phyloP scores from a whole-genome alignment of 75 land plant genomes.

The Larix kaempferi region DNA sequence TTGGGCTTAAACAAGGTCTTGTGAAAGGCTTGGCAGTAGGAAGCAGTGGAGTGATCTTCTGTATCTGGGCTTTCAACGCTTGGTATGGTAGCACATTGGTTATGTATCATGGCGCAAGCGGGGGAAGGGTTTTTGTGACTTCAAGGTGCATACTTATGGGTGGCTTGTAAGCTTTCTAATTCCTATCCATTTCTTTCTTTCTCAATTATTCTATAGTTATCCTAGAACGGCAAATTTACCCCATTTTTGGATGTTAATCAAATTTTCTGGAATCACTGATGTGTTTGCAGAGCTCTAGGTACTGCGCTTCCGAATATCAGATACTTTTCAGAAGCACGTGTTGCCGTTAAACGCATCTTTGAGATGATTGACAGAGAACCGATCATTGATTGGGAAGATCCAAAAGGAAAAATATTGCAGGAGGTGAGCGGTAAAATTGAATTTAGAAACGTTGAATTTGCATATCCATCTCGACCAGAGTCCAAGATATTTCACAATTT shows the following conservation, averaged over 20 bases:
- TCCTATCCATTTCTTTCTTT: not conserved
- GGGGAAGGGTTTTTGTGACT: not conserved
- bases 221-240: too few species aligned
- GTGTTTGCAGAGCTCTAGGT: slow-evolving; percentile 47
- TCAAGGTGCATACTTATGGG: slow-evolving; percentile 26
- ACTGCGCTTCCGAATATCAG: slow-evolving; percentile 58
- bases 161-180: slow-evolving; percentile 46
- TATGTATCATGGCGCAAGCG: not conserved
- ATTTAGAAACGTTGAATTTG: slow-evolving; percentile 33
- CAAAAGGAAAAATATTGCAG: slow-evolving; percentile 35
- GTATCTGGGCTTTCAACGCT: slow-evolving; percentile 38
- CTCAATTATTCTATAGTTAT: too few species aligned
- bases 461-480: slow-evolving; percentile 48
- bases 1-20: slow-evolving; percentile 50
- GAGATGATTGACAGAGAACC: slow-evolving; percentile 63
- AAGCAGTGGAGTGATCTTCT: slow-evolving; percentile 38
- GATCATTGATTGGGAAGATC: slow-evolving; percentile 58
- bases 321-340: slow-evolving; percentile 63
- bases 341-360: slow-evolving; percentile 58
- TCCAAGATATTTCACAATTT: slow-evolving; percentile 25
- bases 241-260: not conserved
- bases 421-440: slow-evolving; percentile 48
- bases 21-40: slow-evolving; percentile 53
- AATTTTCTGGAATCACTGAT: not conserved
- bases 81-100: slow-evolving; percentile 39